phyloP scores from a whole-genome alignment of 495 filamentous ascomycete species.

The Xylaria scruposa region DNA sequence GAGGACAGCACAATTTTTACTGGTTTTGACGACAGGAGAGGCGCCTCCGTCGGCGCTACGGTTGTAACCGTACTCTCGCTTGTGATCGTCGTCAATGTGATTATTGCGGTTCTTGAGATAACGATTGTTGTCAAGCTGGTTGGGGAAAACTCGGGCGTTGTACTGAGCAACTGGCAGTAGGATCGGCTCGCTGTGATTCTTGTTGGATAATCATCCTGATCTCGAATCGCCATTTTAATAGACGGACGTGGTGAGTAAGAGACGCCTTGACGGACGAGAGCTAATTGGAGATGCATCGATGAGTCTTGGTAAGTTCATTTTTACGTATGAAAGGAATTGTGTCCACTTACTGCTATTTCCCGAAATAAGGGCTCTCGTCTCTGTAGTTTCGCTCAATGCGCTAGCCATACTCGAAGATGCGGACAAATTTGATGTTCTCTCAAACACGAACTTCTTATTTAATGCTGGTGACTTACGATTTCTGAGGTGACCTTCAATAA shows the following conservation, averaged over 20 bases:
- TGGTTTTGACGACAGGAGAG: not conserved
- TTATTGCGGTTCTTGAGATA: slow-evolving; percentile 8
- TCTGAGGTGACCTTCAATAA: not conserved
- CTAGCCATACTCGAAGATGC: not conserved
- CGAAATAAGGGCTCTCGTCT: not conserved
- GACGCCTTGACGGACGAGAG: not conserved
- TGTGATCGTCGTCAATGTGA: slow-evolving; percentile 21
- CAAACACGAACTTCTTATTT: no score
- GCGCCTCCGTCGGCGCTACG: not conserved
- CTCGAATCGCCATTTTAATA: not conserved
- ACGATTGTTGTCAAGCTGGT: slow-evolving; percentile 18
- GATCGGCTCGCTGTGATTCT: not conserved
- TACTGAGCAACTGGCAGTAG: slow-evolving; percentile 5
- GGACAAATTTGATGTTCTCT: not conserved
- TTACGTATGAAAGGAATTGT: not conserved
- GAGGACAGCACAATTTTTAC: not conserved
- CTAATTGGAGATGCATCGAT: not conserved
- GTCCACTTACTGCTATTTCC: slow-evolving; percentile 5
- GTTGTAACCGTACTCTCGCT: not conserved
- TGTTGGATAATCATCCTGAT: slow-evolving; percentile 17
- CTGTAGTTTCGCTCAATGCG: not conserved
- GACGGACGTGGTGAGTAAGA: not conserved
- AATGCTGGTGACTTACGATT: no score
- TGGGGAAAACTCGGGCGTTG: not conserved
- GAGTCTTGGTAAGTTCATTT: not conserved